Evolutionary conservation across 1,139 yeast genomes (phyloP), one percentile per base, ranked within the genome.

Genomic region (Geotrichum citri-aurantii): DNA sequence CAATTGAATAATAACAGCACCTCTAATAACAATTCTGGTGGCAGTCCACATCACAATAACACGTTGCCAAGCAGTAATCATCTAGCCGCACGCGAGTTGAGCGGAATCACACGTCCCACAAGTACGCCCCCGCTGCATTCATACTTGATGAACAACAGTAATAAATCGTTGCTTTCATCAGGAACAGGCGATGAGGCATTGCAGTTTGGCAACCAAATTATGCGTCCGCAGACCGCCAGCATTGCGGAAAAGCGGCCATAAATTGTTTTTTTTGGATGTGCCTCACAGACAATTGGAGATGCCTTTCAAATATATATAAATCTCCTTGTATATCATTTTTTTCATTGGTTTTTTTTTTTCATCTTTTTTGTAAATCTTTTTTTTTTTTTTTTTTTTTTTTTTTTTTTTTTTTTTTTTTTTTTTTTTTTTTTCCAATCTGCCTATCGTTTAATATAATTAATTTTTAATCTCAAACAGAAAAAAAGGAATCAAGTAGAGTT

Each of bases 121-220:
- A 52, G 56, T 42, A 56, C 59, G 21, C 59, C 59, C 5, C 59
- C 59, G 2, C 40, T 56, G 53, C 55, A 56, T 48, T 52, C 52
- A n/a, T 53, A 53, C 37, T 52, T 52, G 14, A 47, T 52, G 14
- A 48, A 56, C 42, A 50, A 31, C 24, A 52, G 31, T 10, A 42
- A 48, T 29, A 33, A 47, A 23, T n/a, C 26, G 47, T 21, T 26
- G 42, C 42, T 37, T 31, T 14, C 23, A 8, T 48, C 56, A 19
- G 40, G 46, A 14, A 6, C 24, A 12, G 21, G 37, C 40, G 54
- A 52, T 6, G 52, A 48, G 17, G 24, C 56, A 40, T 40, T 54
- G 49, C 52, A 52, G 37, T 31, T 48, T 40, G 59, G 59, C 7
- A 56, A 40, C 29, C 59, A 56, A 24, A 56, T 56, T 6, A 11